Conservation (phyloP, 257 asterid genomes). For the Solanum chiquidenum region DNA sequence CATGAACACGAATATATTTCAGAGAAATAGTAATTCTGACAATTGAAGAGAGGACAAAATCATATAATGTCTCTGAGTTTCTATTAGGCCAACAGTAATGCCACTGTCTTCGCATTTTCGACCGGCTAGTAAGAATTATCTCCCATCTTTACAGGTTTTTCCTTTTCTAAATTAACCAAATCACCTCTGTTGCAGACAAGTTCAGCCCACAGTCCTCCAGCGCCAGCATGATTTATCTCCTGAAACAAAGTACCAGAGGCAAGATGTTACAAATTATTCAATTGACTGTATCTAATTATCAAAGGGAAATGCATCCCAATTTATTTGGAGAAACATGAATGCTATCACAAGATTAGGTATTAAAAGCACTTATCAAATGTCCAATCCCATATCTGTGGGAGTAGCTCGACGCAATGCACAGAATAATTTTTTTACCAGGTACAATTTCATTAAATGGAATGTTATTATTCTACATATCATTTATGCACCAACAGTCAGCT, state of each 20-base stretch:
- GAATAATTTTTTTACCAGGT: not conserved
- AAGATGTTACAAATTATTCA: not conserved
- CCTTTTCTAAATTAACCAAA: not conserved
- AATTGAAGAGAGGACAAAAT: not conserved
- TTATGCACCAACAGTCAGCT: not conserved
- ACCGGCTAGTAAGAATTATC: not conserved
- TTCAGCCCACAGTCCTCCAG: constrained; percentile 98
- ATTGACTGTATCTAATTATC: not conserved
- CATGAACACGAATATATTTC: not conserved
- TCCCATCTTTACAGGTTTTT: not conserved
- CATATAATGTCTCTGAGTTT: not conserved
- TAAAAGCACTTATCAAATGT: not conserved
- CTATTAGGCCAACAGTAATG: not conserved
- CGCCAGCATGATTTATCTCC: constrained; percentile 99
- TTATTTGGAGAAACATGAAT: not conserved
- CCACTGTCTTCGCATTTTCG: not conserved
- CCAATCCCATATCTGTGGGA: not conserved
- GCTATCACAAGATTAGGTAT: not conserved
- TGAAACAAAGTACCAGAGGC: constrained; percentile 2
- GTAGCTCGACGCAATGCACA: not conserved
- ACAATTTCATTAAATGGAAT: not conserved
- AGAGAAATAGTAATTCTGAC: not conserved
- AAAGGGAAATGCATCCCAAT: not conserved
- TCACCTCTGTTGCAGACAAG: constrained; percentile 88
- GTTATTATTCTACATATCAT: not conserved